These are phyloP conservation scores for Vinca major DNA, from an alignment of 305 asterid species.

Conservation along the genomic window DNA sequence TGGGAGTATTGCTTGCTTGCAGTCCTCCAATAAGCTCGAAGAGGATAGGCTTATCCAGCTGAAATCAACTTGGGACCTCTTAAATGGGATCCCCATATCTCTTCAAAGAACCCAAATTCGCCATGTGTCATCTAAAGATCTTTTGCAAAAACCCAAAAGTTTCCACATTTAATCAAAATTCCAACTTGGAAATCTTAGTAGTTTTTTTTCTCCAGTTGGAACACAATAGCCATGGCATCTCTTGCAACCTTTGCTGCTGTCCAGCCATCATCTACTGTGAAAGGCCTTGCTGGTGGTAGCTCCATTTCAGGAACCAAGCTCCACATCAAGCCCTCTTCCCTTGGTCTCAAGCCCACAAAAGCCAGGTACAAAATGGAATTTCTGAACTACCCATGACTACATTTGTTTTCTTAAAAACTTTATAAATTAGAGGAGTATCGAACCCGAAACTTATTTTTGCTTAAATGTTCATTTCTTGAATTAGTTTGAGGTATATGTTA, in stretches of 20 bases:
- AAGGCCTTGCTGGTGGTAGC: constrained; percentile 93
- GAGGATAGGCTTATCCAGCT: too few species aligned
- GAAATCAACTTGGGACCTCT: too few species aligned
- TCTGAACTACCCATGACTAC: not conserved
- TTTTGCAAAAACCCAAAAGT: too few species aligned
- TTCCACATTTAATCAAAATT: too few species aligned
- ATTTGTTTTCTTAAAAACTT: too few species aligned
- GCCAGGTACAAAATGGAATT: constrained; percentile 28
- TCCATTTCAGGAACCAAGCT: constrained; percentile 79
- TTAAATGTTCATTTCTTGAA: not conserved
- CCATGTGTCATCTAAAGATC: too few species aligned
- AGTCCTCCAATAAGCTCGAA: too few species aligned
- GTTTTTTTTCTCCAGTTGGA: constrained; percentile 3
- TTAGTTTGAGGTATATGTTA: not conserved
- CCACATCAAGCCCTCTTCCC: constrained; percentile 52
- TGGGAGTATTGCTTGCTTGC: not conserved
- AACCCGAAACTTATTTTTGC: too few species aligned
- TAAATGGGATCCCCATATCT: too few species aligned
- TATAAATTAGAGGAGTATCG: too few species aligned
- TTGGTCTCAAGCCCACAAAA: constrained; percentile 44
- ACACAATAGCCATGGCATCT: constrained; percentile 26
- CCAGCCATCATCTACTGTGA: constrained; percentile 55
- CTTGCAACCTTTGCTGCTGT: constrained; percentile 60
- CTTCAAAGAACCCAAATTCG: too few species aligned
- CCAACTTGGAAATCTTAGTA: too few species aligned